phyloP scores from a whole-genome alignment of 192 early-diverging fungal genomes.

The Podila horticola region DNA sequence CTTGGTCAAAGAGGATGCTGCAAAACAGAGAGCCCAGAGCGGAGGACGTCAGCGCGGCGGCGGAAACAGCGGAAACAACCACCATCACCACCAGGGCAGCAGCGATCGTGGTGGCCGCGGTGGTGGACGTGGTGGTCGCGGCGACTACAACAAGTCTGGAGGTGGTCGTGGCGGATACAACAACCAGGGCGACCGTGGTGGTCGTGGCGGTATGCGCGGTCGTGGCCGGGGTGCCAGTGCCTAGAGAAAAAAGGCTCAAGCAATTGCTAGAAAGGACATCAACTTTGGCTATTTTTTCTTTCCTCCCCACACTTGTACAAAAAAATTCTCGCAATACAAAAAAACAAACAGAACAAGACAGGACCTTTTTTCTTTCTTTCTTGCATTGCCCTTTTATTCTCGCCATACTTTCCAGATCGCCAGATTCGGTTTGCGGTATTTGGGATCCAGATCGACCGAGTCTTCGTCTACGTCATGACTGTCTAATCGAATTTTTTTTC shows the following conservation, averaged over 20 bases:
- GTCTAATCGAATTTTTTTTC: constrained; percentile 23
- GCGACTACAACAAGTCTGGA: constrained; percentile 35
- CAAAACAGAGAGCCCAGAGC: constrained; percentile 59
- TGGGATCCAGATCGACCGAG: constrained; percentile 27
- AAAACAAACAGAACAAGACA: constrained; percentile 14
- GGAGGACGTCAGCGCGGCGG: constrained; percentile 56
- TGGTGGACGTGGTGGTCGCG: constrained; percentile 52
- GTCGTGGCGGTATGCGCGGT: constrained; percentile 39
- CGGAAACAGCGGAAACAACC: constrained; percentile 21
- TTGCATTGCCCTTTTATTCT: not conserved
- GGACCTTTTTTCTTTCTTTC: not conserved
- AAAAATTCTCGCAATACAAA: constrained; percentile 16
- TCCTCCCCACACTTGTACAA: not conserved
- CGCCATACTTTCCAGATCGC: constrained; percentile 49
- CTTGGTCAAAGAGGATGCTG: constrained; percentile 87
- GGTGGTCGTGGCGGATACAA: constrained; percentile 52
- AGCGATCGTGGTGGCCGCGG: constrained; percentile 65
- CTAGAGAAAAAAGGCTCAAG: constrained; percentile 8
- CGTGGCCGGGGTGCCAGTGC: constrained; percentile 50
- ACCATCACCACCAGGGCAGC: constrained; percentile 60
- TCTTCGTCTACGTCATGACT: constrained; percentile 14
- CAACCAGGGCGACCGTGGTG: constrained; percentile 29
- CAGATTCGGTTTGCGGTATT: constrained; percentile 23
- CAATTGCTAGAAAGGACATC: not conserved
- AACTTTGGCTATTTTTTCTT: constrained; percentile 1